Base-by-base conservation (phyloP, 2,329 filamentous ascomycete species). In the Fusarium armeniacum region DNA sequence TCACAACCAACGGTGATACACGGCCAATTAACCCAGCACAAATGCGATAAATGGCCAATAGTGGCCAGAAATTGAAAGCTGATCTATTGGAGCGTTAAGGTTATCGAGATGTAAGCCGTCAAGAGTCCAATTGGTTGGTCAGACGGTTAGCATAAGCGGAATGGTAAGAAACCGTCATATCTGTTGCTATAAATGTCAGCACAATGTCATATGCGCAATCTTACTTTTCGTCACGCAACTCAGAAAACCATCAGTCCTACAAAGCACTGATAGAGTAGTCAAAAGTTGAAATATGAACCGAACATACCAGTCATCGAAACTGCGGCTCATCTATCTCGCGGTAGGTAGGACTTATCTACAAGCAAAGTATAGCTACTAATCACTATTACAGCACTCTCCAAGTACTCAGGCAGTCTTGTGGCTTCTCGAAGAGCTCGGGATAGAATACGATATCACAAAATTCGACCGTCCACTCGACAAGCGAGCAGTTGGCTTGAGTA, bases 301-400 rank as follows among this genome's bases (percentile, higher is more conserved):
- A 12, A 36, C 8, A 12, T 18, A 16, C 2, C 11, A 20, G 20
- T 6, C 16, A 4, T 4, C 28, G 0, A 54, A 54, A 13, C 51
- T 28, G 2, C n/a, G 22, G 11, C 36, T 54, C 0, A 54, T 54
- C 28, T 54, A 54, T 6, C 51, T 54, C 3, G 28, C 51, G 1
- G 51, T 33, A 20, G 0, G 15, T 26, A 12, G 2, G 3, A 15
- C 3, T 3, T n/a, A 9, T 11, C 6, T 32, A 9, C 1, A 3
- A 4, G 5, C 12, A 4, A 11, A 12, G 2, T 0, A 1, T 7
- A 4, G 3, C 1, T 12, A 6, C 16, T 54, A 12, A 54, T 16
- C 6, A 3, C 0, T 6, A 1, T 3, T 5, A 0, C 26, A 54
- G 51, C 51, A 54, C 13, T 54, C 51, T 2, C 51, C 51, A 26